phyloP scores from a whole-genome alignment of 495 filamentous ascomycete species.

The Penicillium alfredii region DNA sequence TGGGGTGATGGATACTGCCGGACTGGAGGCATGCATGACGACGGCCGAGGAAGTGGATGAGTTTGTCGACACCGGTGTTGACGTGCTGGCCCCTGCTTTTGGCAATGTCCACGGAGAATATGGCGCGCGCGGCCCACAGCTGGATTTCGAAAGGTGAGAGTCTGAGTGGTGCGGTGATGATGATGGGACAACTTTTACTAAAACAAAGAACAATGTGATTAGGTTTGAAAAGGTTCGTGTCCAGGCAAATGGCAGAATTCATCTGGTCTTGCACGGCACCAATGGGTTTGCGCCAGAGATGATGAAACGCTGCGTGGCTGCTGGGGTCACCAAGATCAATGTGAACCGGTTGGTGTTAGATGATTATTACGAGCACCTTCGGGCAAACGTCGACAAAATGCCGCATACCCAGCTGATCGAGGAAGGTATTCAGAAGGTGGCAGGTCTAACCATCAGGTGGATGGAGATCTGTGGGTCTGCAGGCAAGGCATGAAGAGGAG shows the following conservation, averaged over 20 bases:
- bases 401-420: slow-evolving; percentile 23
- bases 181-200: background rate
- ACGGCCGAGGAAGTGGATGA: slow-evolving; percentile 61
- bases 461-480: slow-evolving; percentile 23
- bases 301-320: slow-evolving; percentile 52
- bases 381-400: slow-evolving; percentile 13
- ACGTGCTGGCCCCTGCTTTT: slow-evolving; percentile 70
- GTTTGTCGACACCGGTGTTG: slow-evolving; percentile 65
- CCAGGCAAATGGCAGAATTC: slow-evolving; percentile 39
- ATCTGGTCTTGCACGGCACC: slow-evolving; percentile 63
- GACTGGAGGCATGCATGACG: slow-evolving; percentile 61
- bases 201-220: background rate
- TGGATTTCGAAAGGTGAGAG: slow-evolving; percentile 56
- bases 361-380: slow-evolving; percentile 20
- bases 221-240: slow-evolving; percentile 11
- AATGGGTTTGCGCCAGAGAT: slow-evolving; percentile 57
- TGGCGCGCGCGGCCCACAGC: slow-evolving; percentile 56
- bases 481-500: slow-evolving; percentile 14
- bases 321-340: slow-evolving; percentile 63
- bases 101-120: slow-evolving; percentile 75
- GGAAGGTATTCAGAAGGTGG: slow-evolving; percentile 22
- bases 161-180: background rate
- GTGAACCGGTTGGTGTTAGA: slow-evolving; percentile 64
- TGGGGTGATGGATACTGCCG: slow-evolving; percentile 63
- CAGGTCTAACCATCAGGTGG: slow-evolving; percentile 15